These are phyloP conservation scores for Inonotus hispidus DNA, from an alignment of 1,284 basidiomycete genomes.

Conservation along the genomic window DNA sequence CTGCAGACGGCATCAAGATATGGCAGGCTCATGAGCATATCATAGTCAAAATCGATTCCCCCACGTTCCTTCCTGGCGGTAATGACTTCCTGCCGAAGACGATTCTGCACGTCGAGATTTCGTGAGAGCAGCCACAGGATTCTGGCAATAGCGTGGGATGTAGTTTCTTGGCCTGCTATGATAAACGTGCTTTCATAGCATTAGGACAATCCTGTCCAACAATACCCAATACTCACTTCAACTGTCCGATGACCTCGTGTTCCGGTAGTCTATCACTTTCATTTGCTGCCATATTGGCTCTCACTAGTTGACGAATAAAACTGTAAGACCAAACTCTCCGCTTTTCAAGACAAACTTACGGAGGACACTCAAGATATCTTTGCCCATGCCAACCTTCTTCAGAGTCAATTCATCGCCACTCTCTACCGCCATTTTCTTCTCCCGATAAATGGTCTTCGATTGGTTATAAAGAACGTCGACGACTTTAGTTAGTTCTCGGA, in stretches of 20 bases:
- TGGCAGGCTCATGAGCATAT: slow-evolving; percentile 30
- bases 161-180: slow-evolving; percentile 36
- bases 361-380: slow-evolving; percentile 26
- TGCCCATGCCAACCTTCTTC: slow-evolving; percentile 23
- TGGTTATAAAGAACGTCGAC: slow-evolving; percentile 20
- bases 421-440: slow-evolving; percentile 18
- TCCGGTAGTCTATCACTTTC: slow-evolving; percentile 12
- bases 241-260: slow-evolving; percentile 12
- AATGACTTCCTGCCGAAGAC: slow-evolving; percentile 32
- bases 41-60: slow-evolving; percentile 29
- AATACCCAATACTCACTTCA: slow-evolving; percentile 24
- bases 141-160: slow-evolving; percentile 33
- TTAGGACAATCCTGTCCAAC: slow-evolving; percentile 6
- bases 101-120: slow-evolving; percentile 31
- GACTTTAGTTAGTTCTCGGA: slow-evolving; percentile 30
- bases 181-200: slow-evolving; percentile 31
- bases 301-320: slow-evolving; percentile 23
- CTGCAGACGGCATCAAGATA: slow-evolving; percentile 36
- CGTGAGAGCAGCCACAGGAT: slow-evolving; percentile 31
- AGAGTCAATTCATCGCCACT: slow-evolving; percentile 19
- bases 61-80: slow-evolving; percentile 23
- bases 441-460: slow-evolving; percentile 15
- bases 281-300: slow-evolving; percentile 14
- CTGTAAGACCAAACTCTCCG: not conserved
- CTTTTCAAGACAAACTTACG: slow-evolving; percentile 11